Percentiles rank a stretch among this genome's conserved stretches.
phyloP scores from a whole-genome alignment of 2,329 filamentous ascomycete species.

The Periglandula ipomoeae region DNA sequence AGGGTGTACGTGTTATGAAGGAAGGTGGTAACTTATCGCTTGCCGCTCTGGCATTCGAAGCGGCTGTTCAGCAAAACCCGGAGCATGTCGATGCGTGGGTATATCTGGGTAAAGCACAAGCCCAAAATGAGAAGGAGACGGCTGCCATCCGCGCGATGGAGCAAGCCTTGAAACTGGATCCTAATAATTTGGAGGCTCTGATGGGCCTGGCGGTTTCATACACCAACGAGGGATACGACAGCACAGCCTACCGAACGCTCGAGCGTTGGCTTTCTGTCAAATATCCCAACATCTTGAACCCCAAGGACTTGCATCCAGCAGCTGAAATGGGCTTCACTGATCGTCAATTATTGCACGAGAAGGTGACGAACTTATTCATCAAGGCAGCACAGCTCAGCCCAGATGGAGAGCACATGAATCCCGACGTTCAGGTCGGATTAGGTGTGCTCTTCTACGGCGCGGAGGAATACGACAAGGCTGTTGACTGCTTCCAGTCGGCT shows the following conservation, averaged over 20 bases:
- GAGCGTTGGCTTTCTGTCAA: slow-evolving; percentile 96
- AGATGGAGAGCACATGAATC: slow-evolving; percentile 91
- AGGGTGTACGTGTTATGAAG: slow-evolving; percentile 86
- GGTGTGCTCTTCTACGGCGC: slow-evolving; percentile 96
- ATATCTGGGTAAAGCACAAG: slow-evolving; percentile 81
- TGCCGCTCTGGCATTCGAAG: slow-evolving; percentile 89
- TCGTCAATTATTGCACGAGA: slow-evolving; percentile 78
- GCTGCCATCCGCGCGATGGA: slow-evolving; percentile 91
- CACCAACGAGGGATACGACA: slow-evolving; percentile 98
- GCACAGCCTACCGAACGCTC: slow-evolving; percentile 88
- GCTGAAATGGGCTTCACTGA: slow-evolving; percentile 93
- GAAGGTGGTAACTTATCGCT: slow-evolving; percentile 91
- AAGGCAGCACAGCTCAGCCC: slow-evolving; percentile 85
- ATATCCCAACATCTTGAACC: slow-evolving; percentile 74
- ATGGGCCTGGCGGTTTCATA: slow-evolving; percentile 97
- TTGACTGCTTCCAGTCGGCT: slow-evolving; percentile 94
- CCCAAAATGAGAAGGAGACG: slow-evolving; percentile 97
- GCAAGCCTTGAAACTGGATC: slow-evolving; percentile 79
- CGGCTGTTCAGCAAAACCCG: slow-evolving; percentile 82
- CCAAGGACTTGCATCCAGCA: slow-evolving; percentile 60
- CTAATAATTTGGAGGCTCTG: slow-evolving; percentile 76
- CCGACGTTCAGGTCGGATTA: slow-evolving; percentile 93
- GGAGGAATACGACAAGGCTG: slow-evolving; percentile 96
- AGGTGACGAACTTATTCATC: slow-evolving; percentile 86
- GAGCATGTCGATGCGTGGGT: slow-evolving; percentile 90